Conservation (phyloP, 345 rosid genomes). For the Cardamine occulta region DNA sequence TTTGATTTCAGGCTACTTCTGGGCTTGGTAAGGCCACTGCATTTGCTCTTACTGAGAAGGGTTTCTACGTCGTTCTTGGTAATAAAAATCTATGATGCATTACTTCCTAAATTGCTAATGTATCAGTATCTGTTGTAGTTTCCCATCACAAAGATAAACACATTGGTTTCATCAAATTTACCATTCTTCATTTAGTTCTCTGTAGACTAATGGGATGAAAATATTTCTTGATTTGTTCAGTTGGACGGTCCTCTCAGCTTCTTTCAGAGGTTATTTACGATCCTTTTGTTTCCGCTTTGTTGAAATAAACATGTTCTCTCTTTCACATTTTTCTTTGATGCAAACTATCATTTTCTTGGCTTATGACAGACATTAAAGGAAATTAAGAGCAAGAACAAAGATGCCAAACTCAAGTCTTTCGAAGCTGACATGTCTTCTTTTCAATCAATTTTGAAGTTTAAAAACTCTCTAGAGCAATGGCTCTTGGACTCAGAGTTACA, state of each 20-base stretch:
- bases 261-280: slow-evolving; percentile 52
- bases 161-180: neutral
- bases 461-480: slow-evolving; percentile 71
- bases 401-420: slow-evolving; percentile 66
- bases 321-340: neutral
- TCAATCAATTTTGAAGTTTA: slow-evolving; percentile 66
- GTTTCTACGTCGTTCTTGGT: slow-evolving; percentile 79
- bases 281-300: neutral
- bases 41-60: slow-evolving; percentile 64
- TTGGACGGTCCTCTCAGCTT: slow-evolving; percentile 62
- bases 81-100: slow-evolving; percentile 5
- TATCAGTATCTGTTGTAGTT: neutral
- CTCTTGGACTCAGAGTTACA: slow-evolving; percentile 66
- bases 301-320: neutral
- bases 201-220: neutral
- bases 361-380: slow-evolving; percentile 56
- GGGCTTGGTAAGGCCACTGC: slow-evolving; percentile 85
- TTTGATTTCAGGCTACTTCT: slow-evolving; percentile 63
- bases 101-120: neutral
- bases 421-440: slow-evolving; percentile 68
- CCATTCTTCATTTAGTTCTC: neutral
- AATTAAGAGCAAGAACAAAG: slow-evolving; percentile 52
- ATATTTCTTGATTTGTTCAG: slow-evolving; percentile 51
- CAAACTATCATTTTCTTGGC: neutral
- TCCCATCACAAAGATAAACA: neutral